Base-by-base conservation (phyloP, 2,329 filamentous ascomycete species). In the Fusarium sp. region DNA sequence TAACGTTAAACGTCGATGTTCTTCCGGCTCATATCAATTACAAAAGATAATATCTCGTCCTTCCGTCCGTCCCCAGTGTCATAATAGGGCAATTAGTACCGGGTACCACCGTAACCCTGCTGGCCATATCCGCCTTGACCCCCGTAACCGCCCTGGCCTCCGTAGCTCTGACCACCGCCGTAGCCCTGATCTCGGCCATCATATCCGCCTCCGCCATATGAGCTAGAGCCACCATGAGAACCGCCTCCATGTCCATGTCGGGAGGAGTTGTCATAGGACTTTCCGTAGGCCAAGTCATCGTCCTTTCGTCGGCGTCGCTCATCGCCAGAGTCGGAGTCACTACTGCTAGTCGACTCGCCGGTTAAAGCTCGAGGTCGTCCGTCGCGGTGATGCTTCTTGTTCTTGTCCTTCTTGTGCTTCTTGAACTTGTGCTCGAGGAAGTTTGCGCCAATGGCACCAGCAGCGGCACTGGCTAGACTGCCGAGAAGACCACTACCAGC, bases 381-480 rank as follows among this genome's bases (percentile, higher is more conserved):
- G 24, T 78, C 76, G 13, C 48, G 52, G 60, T 78, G 76, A 11
- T 78, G 47, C 52, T 67, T 75, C 61, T 52, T 78, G 76, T 78
- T 75, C 72, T 77, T 77, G n/a, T 68, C 50, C 60, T 76, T 76
- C 75, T 77, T 78, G 61, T 78, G 68, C 78, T 78, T 78, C 69
- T 80, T 79, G 68, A 81, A 78, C 75, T 80, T 80, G 77, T 84
- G 77, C 77, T 85, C 84, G 26, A 88, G 60, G 58, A 85, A 72
- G 70, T 88, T 88, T 8, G 87, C 87, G 8, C 84, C 85, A 41
- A 88, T 81, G 2, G 87, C 87, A 42, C 87, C 87, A 17, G 83
- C 84, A 8, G 87, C 81, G 3, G 85, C 82, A 20, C 85, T 85
- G 5, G 83, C 86, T 7, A 88, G 75, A 5, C 86, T 87, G 36